These are phyloP conservation scores for Fusarium poae DNA, from an alignment of 2,329 filamentous ascomycete species.

Conservation along the genomic window DNA sequence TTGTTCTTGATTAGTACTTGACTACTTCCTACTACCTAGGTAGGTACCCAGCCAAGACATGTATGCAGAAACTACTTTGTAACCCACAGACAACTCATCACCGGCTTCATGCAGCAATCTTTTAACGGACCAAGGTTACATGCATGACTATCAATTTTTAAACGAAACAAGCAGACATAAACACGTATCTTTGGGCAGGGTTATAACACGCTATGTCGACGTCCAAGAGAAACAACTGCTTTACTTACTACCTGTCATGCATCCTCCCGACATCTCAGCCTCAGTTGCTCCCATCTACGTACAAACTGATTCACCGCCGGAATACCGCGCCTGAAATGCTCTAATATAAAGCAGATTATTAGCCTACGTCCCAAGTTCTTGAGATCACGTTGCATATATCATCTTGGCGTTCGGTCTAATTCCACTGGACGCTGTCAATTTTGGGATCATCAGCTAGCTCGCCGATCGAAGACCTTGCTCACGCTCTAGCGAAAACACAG, in stretches of 20 bases:
- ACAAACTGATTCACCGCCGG: not conserved
- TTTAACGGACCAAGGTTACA: not conserved
- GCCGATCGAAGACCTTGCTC: slow-evolving; percentile 3
- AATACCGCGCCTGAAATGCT: not conserved
- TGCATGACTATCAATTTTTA: slow-evolving; percentile 4
- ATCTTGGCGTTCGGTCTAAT: slow-evolving; percentile 19
- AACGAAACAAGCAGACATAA: slow-evolving; percentile 4
- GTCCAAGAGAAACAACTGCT: slow-evolving; percentile 3
- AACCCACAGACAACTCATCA: slow-evolving; percentile 25
- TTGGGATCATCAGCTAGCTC: slow-evolving; percentile 4
- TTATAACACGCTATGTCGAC: not conserved
- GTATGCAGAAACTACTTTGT: not conserved
- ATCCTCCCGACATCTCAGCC: slow-evolving; percentile 12
- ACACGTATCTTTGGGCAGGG: slow-evolving; percentile 12
- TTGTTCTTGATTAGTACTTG: not conserved
- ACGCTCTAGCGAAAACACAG: not conserved
- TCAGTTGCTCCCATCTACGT: not conserved
- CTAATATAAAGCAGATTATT: slow-evolving; percentile 24
- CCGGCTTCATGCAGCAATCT: slow-evolving; percentile 18
- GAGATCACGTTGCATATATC: slow-evolving; percentile 5
- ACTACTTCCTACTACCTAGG: not conserved
- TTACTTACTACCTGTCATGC: not conserved
- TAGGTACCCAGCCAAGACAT: not conserved
- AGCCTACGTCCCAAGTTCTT: slow-evolving; percentile 9
- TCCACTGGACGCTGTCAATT: slow-evolving; percentile 1